Evolutionary conservation across 2,329 filamentous ascomycete genomes (phyloP).

Genomic region (Fusarium brevicatenulatum): DNA sequence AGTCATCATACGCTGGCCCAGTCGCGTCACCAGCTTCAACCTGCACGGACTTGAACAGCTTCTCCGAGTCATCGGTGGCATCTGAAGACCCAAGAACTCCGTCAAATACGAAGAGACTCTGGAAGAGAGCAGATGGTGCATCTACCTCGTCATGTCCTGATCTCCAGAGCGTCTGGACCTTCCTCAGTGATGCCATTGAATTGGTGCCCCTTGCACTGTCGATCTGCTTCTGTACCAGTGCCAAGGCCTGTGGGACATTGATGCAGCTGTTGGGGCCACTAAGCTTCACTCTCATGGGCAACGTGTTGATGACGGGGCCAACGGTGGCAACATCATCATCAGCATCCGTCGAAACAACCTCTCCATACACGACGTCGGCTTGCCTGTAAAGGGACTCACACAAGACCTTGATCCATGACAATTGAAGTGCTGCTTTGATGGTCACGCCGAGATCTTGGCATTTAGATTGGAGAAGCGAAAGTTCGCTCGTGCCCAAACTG

Average conservation of each 20-base stretch:
- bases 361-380: conserved; percentile 9
- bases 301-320: conserved; percentile 17
- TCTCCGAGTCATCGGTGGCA: neutral
- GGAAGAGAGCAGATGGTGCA: neutral
- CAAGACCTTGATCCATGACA: conserved; percentile 16
- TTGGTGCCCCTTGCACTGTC: conserved; percentile 9
- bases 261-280: accelerated
- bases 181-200: conserved; percentile 19
- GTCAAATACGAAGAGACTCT: conserved; percentile 27
- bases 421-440: conserved; percentile 1
- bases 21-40: neutral
- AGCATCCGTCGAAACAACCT: neutral
- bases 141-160: neutral
- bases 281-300: neutral
- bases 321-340: neutral
- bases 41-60: neutral
- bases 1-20: conserved; percentile 20
- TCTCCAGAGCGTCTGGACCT: conserved; percentile 17
- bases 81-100: neutral
- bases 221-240: neutral
- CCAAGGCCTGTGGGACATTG: neutral
- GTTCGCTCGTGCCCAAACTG: neutral
- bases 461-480: neutral
- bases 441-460: conserved; percentile 1
- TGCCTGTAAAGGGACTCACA: conserved; percentile 8